Evolutionary conservation across 495 filamentous ascomycete genomes (phyloP).

Genomic region (Tuber calosporum): DNA sequence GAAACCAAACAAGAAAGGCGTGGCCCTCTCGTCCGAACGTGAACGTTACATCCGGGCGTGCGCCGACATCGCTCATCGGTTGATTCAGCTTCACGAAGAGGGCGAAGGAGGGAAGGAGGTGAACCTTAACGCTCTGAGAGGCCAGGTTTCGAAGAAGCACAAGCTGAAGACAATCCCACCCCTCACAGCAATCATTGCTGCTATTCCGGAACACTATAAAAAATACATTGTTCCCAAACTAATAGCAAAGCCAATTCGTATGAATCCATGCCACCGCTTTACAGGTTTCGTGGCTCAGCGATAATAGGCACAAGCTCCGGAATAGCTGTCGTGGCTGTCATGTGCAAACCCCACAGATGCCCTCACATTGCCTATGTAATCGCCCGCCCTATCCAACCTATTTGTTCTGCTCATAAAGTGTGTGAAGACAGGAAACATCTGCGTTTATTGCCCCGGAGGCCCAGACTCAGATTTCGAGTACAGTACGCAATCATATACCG

Average conservation of each 20-base stretch:
- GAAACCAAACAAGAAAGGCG: conserved; percentile 34
- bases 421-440: conserved; percentile 81
- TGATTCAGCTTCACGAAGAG: conserved; percentile 88
- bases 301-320: conserved; percentile 73
- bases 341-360: conserved; percentile 98
- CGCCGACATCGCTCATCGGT: conserved; percentile 83
- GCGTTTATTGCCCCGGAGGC: conserved; percentile 95
- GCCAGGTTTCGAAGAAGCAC: conserved; percentile 88
- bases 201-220: conserved; percentile 97
- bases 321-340: conserved; percentile 97
- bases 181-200: conserved; percentile 92
- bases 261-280: conserved; percentile 30
- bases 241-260: conserved; percentile 92
- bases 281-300: conserved; percentile 29
- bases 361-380: conserved; percentile 79
- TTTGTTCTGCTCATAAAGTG: conserved; percentile 11
- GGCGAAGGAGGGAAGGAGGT: conserved; percentile 69
- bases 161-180: conserved; percentile 75
- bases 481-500: conserved; percentile 95
- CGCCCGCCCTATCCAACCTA: background rate
- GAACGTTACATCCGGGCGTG: conserved; percentile 89
- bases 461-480: conserved; percentile 98
- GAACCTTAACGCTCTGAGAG: conserved; percentile 83
- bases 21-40: conserved; percentile 62
- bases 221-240: conserved; percentile 95